Percentiles rank a stretch among this genome's conserved stretches.
Conservation (phyloP, 805 yeast species). For the Candida peoriensis region DNA sequence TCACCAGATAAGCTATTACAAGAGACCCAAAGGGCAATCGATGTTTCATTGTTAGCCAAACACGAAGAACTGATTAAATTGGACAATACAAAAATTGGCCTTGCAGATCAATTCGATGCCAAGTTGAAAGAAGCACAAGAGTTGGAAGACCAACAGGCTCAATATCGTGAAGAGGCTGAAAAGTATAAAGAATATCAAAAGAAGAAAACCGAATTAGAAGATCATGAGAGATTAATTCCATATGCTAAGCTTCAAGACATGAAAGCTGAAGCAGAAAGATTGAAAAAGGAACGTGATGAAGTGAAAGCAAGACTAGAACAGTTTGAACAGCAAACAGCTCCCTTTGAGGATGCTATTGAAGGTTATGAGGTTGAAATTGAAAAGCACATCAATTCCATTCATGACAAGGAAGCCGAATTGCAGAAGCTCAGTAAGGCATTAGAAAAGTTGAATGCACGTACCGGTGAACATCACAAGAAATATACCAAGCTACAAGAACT, state of each 20-base stretch:
- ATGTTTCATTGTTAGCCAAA: constrained; percentile 47
- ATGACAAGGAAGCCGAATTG: constrained; percentile 26
- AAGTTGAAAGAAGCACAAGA: constrained; percentile 26
- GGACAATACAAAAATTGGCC: constrained; percentile 38
- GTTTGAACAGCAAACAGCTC: constrained; percentile 20
- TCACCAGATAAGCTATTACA: constrained; percentile 67
- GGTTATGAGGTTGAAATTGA: constrained; percentile 23
- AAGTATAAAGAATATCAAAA: constrained; percentile 41
- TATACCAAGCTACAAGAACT: neutral
- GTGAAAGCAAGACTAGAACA: constrained; percentile 25
- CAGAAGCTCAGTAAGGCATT: constrained; percentile 30
- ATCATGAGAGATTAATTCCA: constrained; percentile 43
- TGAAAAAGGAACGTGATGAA: constrained; percentile 23
- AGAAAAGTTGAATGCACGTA: constrained; percentile 25
- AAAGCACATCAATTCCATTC: constrained; percentile 24
- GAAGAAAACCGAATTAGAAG: constrained; percentile 40
- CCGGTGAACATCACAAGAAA: neutral
- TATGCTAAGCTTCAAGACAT: constrained; percentile 43
- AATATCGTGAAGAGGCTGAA: constrained; percentile 44
- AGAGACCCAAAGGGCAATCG: constrained; percentile 81
- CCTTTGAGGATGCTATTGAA: constrained; percentile 17
- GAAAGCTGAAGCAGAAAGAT: constrained; percentile 11
- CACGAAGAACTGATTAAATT: constrained; percentile 54
- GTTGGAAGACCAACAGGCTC: constrained; percentile 29
- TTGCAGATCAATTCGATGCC: constrained; percentile 33